phyloP scores from a whole-genome alignment of 2,329 filamentous ascomycete genomes.

The Beauveria brongniartii region DNA sequence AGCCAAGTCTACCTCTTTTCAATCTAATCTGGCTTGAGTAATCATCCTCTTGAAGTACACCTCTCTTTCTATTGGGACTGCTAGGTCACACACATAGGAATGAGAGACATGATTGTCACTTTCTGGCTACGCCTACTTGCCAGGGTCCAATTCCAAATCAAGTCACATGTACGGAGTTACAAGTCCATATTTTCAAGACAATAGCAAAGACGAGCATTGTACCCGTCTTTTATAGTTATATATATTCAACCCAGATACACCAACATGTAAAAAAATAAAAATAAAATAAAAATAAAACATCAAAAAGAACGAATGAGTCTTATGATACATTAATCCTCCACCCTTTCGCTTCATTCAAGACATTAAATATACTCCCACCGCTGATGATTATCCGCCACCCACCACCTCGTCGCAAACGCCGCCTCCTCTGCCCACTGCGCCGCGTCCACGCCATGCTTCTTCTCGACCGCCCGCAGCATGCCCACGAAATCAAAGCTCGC shows the following conservation, averaged over 20 bases:
- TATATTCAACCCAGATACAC: no score
- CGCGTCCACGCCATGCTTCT: constrained; percentile 19
- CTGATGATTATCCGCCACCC: constrained; percentile 27
- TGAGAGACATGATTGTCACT: no score
- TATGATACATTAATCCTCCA: not conserved
- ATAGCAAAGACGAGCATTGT: not conserved
- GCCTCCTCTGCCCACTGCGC: constrained; percentile 27
- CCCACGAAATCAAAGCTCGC: constrained; percentile 5
- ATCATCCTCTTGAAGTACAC: no score
- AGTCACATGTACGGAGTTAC: no score
- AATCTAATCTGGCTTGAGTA: no score
- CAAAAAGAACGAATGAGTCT: not conserved
- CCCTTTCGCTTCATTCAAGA: not conserved
- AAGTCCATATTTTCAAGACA: not conserved
- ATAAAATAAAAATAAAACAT: not conserved
- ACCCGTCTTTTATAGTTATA: not conserved
- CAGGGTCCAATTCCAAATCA: no score
- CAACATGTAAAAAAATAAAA: not conserved
- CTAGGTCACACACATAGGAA: no score
- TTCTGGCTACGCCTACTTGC: no score
- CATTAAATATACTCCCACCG: constrained; percentile 23
- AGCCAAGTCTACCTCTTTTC: no score
- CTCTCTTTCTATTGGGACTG: no score
- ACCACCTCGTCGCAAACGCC: constrained; percentile 27
- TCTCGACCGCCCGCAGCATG: constrained; percentile 14